A percentile compares a stretch with the other conserved stretches of the same genome.
Conservation (phyloP, 257 asterid species). For the Plantago major region DNA sequence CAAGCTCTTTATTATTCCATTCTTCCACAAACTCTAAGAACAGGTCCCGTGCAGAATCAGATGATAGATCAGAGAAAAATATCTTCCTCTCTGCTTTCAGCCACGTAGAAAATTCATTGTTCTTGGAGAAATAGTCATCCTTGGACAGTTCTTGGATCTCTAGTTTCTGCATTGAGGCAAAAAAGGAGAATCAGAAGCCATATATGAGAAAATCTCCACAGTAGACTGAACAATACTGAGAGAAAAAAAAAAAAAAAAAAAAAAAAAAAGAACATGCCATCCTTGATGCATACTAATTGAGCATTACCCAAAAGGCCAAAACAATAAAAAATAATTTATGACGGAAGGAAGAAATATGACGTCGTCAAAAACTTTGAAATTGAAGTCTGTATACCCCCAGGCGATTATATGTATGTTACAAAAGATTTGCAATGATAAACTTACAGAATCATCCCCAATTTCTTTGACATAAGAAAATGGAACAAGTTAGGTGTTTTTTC, state of each 20-base stretch:
- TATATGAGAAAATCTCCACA: not conserved
- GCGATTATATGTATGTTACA: no score
- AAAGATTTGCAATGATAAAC: no score
- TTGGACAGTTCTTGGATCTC: conserved; percentile 56
- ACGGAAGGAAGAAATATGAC: no score
- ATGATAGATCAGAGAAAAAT: conserved; percentile 78
- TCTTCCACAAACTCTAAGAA: conserved; percentile 57
- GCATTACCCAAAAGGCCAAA: no score
- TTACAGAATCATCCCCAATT: no score
- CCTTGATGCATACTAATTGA: not conserved
- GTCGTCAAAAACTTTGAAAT: no score
- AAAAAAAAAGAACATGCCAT: no score
- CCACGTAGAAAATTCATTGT: conserved; percentile 85
- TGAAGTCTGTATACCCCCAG: no score
- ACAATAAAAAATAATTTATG: no score
- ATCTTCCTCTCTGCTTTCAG: conserved; percentile 62
- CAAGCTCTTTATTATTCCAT: conserved; percentile 75
- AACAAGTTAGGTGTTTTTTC: no score
- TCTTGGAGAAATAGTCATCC: conserved; percentile 88
- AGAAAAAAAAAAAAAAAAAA: no score
- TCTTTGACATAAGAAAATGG: no score
- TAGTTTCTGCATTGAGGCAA: conserved; percentile 39
- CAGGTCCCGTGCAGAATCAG: conserved; percentile 58
- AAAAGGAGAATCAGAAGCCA: not conserved
- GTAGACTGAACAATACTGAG: not conserved